Conservation (phyloP, 2,329 filamentous ascomycete genomes). For the Aureobasidium lini region DNA sequence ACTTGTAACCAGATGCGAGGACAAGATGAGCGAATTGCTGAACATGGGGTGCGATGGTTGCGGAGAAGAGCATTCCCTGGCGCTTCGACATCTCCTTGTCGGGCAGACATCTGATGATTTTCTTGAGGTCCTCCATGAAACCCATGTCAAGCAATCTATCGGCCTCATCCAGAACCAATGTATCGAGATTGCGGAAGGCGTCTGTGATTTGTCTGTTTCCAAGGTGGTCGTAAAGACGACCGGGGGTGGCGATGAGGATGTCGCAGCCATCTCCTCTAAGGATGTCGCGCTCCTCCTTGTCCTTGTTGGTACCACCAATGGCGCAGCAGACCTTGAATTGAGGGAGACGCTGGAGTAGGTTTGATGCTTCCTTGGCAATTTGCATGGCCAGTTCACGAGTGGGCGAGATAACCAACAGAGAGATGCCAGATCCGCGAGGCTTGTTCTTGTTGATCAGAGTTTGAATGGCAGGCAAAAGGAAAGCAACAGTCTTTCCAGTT, state of each 20-base stretch:
- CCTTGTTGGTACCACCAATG: conserved; percentile 11
- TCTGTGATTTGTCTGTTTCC: conserved; percentile 49
- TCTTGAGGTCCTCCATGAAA: conserved; percentile 46
- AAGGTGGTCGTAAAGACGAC: conserved; percentile 79
- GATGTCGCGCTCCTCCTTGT: conserved; percentile 60
- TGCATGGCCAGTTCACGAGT: conserved; percentile 60
- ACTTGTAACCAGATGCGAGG: conserved; percentile 35
- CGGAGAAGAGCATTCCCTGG: conserved; percentile 45
- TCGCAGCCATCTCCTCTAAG: conserved; percentile 71
- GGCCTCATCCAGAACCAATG: conserved; percentile 59
- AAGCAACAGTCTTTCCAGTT: conserved; percentile 92
- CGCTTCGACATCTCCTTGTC: conserved; percentile 40
- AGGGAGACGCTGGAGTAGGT: conserved; percentile 74
- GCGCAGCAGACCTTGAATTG: conserved; percentile 57
- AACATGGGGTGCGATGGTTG: conserved; percentile 39
- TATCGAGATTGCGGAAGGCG: conserved; percentile 37
- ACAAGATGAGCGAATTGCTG: conserved; percentile 38
- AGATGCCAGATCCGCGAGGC: conserved; percentile 63
- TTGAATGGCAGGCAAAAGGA: conserved; percentile 79
- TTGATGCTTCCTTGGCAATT: conserved; percentile 60
- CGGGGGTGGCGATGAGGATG: conserved; percentile 77
- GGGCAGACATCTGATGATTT: conserved; percentile 45
- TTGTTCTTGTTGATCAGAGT: conserved; percentile 72
- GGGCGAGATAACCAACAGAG: conserved; percentile 80
- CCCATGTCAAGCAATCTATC: conserved; percentile 68